A percentile compares a stretch with the other conserved stretches of the same genome.
These are phyloP conservation scores for Chalciporus chontae DNA, from an alignment of 768 basidiomycete genomes.

Conservation along the genomic window DNA sequence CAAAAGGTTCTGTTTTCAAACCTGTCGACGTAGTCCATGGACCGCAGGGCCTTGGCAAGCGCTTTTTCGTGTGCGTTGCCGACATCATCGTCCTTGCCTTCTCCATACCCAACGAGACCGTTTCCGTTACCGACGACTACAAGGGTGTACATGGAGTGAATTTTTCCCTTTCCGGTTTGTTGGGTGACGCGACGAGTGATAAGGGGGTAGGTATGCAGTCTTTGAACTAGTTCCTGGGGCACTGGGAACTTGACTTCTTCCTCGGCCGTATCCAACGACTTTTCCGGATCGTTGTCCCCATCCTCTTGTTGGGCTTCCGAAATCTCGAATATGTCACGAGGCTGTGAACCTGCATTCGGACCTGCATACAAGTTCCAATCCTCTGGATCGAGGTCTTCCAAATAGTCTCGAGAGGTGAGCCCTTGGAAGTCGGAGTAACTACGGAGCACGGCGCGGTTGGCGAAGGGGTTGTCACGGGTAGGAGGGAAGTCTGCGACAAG, in stretches of 20 bases:
- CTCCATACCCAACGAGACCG: slow-evolving; percentile 79
- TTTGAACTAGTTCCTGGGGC: slow-evolving; percentile 22
- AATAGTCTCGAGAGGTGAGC: slow-evolving; percentile 9
- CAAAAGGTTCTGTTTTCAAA: slow-evolving; percentile 95
- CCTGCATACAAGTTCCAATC: not conserved
- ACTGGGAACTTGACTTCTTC: slow-evolving; percentile 19
- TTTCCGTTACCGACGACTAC: slow-evolving; percentile 80
- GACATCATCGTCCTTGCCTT: slow-evolving; percentile 68
- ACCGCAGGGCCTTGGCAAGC: slow-evolving; percentile 68
- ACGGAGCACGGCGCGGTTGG: slow-evolving; percentile 62
- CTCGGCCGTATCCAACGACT: slow-evolving; percentile 11
- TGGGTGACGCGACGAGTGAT: slow-evolving; percentile 63
- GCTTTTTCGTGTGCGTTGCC: slow-evolving; percentile 54
- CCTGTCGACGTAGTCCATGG: slow-evolving; percentile 91
- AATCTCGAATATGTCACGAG: slow-evolving; percentile 10
- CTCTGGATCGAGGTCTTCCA: not conserved
- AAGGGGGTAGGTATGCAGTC: slow-evolving; percentile 39
- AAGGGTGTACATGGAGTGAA: slow-evolving; percentile 55
- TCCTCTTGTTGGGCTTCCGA: slow-evolving; percentile 12
- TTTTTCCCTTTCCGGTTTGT: slow-evolving; percentile 94
- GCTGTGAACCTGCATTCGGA: not conserved
- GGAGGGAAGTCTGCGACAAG: slow-evolving; percentile 54
- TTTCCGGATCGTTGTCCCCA: slow-evolving; percentile 15
- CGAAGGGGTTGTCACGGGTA: slow-evolving; percentile 46
- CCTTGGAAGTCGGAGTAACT: slow-evolving; percentile 50